Conservation (phyloP, 495 filamentous ascomycete genomes). For the Penicillium goetzii region DNA sequence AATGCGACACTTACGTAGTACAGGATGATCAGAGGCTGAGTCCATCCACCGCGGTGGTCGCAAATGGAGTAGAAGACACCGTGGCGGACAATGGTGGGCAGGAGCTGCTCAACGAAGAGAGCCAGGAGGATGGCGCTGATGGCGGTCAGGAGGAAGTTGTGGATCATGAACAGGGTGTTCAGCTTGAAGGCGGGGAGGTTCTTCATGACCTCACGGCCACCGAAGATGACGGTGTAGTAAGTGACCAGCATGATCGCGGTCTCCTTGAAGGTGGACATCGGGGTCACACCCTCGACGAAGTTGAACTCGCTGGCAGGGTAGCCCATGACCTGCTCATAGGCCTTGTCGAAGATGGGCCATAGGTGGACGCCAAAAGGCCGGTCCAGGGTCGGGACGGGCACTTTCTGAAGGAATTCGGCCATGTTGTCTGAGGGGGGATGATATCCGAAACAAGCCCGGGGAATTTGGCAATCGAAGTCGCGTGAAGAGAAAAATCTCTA, state of each 20-base stretch:
- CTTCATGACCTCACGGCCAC: conserved; percentile 69
- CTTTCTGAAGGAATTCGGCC: conserved; percentile 61
- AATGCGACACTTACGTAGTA: conserved; percentile 61
- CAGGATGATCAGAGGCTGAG: conserved; percentile 63
- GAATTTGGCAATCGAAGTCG: neutral
- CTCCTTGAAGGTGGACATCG: conserved; percentile 62
- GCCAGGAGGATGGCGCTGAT: conserved; percentile 63
- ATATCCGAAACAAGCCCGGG: neutral
- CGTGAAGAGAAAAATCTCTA: neutral
- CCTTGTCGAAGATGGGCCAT: conserved; percentile 93
- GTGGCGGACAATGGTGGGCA: conserved; percentile 60
- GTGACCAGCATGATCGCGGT: conserved; percentile 59
- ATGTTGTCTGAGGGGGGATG: conserved; percentile 26
- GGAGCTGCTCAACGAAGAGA: conserved; percentile 67
- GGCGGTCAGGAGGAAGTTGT: conserved; percentile 66
- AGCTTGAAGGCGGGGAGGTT: conserved; percentile 60
- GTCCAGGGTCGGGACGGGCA: conserved; percentile 81
- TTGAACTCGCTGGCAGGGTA: conserved; percentile 63
- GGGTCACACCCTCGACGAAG: conserved; percentile 61
- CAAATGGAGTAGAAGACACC: conserved; percentile 70
- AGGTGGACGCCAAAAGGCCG: conserved; percentile 88
- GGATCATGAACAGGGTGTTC: conserved; percentile 69
- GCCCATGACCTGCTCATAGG: conserved; percentile 72
- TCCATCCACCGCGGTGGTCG: conserved; percentile 68
- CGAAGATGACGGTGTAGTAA: conserved; percentile 70